Conservation (phyloP, 2,329 filamentous ascomycete species). For the Verticillium nonalfalfae region DNA sequence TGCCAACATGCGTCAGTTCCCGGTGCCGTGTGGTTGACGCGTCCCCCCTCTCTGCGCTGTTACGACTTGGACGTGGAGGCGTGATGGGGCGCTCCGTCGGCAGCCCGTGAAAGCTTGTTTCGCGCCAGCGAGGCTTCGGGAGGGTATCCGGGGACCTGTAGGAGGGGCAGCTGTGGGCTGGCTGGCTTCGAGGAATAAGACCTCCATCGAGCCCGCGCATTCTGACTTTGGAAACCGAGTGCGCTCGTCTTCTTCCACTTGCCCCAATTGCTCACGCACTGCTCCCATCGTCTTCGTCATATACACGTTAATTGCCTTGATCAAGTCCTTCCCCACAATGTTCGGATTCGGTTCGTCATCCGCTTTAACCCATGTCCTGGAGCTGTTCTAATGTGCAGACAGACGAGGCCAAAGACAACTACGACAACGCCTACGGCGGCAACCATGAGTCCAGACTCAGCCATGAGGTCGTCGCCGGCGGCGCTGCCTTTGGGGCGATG, state of each 20-base stretch:
- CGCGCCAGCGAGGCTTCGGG: neutral
- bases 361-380: neutral
- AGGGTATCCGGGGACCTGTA: neutral
- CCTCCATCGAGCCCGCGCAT: neutral
- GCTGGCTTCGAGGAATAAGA: neutral
- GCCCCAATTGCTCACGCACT: too few species aligned
- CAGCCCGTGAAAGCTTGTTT: neutral
- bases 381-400: neutral
- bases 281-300: neutral
- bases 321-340: neutral
- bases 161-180: neutral
- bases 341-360: slow-evolving; percentile 11
- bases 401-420: slow-evolving; percentile 11
- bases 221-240: neutral
- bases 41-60: neutral
- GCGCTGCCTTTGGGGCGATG: slow-evolving; percentile 72
- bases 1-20: neutral
- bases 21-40: neutral
- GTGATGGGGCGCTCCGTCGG: neutral
- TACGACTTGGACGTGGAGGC: neutral
- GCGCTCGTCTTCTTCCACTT: neutral
- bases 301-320: neutral
- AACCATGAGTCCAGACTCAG: slow-evolving; percentile 22
- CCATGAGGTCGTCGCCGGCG: slow-evolving; percentile 71
- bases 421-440: slow-evolving; percentile 15